Percentiles rank a stretch among this genome's conserved stretches.
phyloP scores from a whole-genome alignment of 495 filamentous ascomycete genomes.

The Amniculicola lignicola region DNA sequence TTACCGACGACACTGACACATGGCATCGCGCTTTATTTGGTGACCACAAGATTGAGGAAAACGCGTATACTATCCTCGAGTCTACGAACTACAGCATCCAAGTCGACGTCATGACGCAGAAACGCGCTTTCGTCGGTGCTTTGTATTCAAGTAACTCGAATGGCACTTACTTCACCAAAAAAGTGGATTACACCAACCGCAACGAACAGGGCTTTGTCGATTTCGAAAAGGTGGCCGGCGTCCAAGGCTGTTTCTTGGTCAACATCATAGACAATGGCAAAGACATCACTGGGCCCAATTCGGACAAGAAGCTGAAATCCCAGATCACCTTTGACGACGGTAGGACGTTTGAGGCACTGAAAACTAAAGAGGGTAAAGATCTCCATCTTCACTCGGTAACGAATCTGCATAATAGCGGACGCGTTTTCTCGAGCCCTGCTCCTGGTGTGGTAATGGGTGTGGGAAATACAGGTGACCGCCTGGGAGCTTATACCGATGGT shows the following conservation, averaged over 20 bases:
- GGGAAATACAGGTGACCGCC: slow-evolving; percentile 76
- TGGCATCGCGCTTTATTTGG: slow-evolving; percentile 95
- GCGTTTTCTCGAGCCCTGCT: slow-evolving; percentile 90
- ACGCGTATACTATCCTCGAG: slow-evolving; percentile 90
- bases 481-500: slow-evolving; percentile 63
- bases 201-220: slow-evolving; percentile 69
- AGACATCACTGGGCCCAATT: slow-evolving; percentile 58
- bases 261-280: slow-evolving; percentile 87
- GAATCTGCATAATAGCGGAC: slow-evolving; percentile 69
- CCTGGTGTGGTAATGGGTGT: slow-evolving; percentile 90
- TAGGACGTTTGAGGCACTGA: slow-evolving; percentile 66
- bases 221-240: slow-evolving; percentile 84
- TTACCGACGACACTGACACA: slow-evolving; percentile 70
- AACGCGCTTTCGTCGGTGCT: slow-evolving; percentile 66
- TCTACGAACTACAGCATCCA: slow-evolving; percentile 97
- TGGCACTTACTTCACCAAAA: slow-evolving; percentile 88
- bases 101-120: slow-evolving; percentile 79
- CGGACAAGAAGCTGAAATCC: slow-evolving; percentile 64
- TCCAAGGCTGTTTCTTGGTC: slow-evolving; percentile 87
- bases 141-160: slow-evolving; percentile 94
- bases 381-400: slow-evolving; percentile 92
- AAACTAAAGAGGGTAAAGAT: slow-evolving; percentile 52
- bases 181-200: slow-evolving; percentile 87
- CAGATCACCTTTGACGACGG: slow-evolving; percentile 94
- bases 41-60: slow-evolving; percentile 70